Conservation (phyloP, 768 basidiomycete genomes). For the Leccinum fibrillosum region DNA sequence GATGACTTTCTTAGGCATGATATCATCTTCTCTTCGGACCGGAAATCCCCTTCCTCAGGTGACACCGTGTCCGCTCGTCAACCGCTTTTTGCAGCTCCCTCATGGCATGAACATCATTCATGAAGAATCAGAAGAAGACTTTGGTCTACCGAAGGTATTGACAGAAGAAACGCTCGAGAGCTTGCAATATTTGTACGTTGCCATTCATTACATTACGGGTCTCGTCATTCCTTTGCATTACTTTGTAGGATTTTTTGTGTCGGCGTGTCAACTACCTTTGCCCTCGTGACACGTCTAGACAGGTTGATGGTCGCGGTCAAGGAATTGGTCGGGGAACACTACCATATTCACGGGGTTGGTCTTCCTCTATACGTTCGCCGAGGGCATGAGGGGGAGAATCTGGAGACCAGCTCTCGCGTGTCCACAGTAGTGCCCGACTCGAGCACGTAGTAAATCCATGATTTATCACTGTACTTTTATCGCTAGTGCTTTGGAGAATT, state of each 20-base stretch:
- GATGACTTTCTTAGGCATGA: constrained; percentile 50
- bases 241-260: constrained; percentile 60
- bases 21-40: constrained; percentile 70
- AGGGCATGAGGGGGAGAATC: constrained; percentile 9
- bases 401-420: constrained; percentile 31
- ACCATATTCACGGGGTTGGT: constrained; percentile 74
- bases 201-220: not conserved
- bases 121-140: constrained; percentile 70
- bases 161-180: constrained; percentile 72
- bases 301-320: constrained; percentile 78
- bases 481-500: not conserved
- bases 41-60: constrained; percentile 81
- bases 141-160: constrained; percentile 66
- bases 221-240: not conserved
- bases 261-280: constrained; percentile 65
- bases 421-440: not conserved
- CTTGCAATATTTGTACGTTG: constrained; percentile 72
- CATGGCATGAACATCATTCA: constrained; percentile 68
- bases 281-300: constrained; percentile 71
- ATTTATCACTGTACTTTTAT: not conserved
- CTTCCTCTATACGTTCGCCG: constrained; percentile 21
- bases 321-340: constrained; percentile 84
- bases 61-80: constrained; percentile 67
- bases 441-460: not conserved
- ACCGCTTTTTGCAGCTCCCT: constrained; percentile 43